Evolutionary conservation across 2,329 filamentous ascomycete genomes (phyloP), one percentile per base, ranked within the genome.

Genomic region (Venturia carpophila): DNA sequence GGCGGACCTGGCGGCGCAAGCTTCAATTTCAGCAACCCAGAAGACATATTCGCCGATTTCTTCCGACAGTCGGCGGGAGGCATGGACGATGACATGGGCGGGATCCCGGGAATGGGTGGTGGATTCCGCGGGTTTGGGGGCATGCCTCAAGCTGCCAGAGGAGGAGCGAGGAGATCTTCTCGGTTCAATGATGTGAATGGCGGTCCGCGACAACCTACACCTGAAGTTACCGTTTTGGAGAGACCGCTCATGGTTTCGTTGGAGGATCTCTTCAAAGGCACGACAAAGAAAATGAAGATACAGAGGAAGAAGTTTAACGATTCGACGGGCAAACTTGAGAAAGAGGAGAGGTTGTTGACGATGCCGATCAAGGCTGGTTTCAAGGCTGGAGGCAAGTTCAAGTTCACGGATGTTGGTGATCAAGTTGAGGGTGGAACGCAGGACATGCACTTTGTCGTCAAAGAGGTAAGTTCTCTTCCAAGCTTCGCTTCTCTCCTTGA

Each of bases 371-470:
- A 97, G 79, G 87, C 91, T 6, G 94, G 94, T 66, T 79, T 97
- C 77, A 97, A 97, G 79, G 92, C 95, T 71, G 94, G 94, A 39
- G 96, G 91, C 73, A 99, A 97, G 82, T 96, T 99, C 77, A 97
- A 97, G 78, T 99, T 96, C 74, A 90, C 90, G 73, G 92, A 93
- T 52, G 92, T 99, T n/a, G 94, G 94, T 13, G 94, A 99, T 76
- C 92, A 97, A 75, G 92, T 96, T 67, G 94, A 97, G 73, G 94
- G 94, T 52, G 93, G 93, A 17, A 90, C 92, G 66, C 94, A 99
- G 76, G 94, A 99, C 76, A 78, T 99, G 63, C 92, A 97, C 75
- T 96, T 99, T 71, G 88, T 99, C 66, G 85, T 99, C 27, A 89
- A 92, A 76, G 93, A 97, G 88, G 91, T 92, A 84, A 81, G 87